A percentile compares a stretch with the other conserved stretches of the same genome.
Evolutionary conservation across 2,329 filamentous ascomycete genomes (phyloP).

Genomic region (Beauveria pseudobassiana): DNA sequence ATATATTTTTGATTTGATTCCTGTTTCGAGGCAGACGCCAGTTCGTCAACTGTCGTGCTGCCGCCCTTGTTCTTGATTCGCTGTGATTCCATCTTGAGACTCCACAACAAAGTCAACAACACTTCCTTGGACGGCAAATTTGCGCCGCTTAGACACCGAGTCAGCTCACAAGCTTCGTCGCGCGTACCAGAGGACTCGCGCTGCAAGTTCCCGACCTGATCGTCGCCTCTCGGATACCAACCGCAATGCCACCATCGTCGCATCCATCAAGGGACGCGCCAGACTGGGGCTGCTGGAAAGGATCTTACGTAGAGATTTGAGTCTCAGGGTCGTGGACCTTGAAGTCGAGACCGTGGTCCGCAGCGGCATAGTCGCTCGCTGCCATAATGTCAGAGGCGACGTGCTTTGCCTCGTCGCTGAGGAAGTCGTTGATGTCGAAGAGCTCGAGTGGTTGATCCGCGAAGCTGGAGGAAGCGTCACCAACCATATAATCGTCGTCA

Average conservation of each 20-base stretch:
- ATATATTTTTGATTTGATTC: slow-evolving; percentile 18
- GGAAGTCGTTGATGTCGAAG: slow-evolving; percentile 48
- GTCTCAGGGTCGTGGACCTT: slow-evolving; percentile 51
- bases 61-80: slow-evolving; percentile 22
- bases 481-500: slow-evolving; percentile 61
- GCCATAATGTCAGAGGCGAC: slow-evolving; percentile 40
- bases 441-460: slow-evolving; percentile 32
- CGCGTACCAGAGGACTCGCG: slow-evolving; percentile 28
- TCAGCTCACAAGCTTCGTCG: slow-evolving; percentile 28
- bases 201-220: slow-evolving; percentile 33
- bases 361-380: slow-evolving; percentile 43
- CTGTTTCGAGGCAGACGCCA: slow-evolving; percentile 18
- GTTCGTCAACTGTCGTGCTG: slow-evolving; percentile 16
- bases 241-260: slow-evolving; percentile 67
- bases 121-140: slow-evolving; percentile 39
- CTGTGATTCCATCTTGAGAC: slow-evolving; percentile 34
- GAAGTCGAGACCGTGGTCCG: slow-evolving; percentile 45
- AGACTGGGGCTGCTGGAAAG: slow-evolving; percentile 66
- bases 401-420: slow-evolving; percentile 43
- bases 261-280: slow-evolving; percentile 67
- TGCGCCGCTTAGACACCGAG: slow-evolving; percentile 29
- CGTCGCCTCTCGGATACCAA: slow-evolving; percentile 53
- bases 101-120: slow-evolving; percentile 41
- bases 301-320: slow-evolving; percentile 55
- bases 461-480: slow-evolving; percentile 47